These are phyloP conservation scores for Candida montana DNA, from an alignment of 805 yeast species.

Conservation along the genomic window DNA sequence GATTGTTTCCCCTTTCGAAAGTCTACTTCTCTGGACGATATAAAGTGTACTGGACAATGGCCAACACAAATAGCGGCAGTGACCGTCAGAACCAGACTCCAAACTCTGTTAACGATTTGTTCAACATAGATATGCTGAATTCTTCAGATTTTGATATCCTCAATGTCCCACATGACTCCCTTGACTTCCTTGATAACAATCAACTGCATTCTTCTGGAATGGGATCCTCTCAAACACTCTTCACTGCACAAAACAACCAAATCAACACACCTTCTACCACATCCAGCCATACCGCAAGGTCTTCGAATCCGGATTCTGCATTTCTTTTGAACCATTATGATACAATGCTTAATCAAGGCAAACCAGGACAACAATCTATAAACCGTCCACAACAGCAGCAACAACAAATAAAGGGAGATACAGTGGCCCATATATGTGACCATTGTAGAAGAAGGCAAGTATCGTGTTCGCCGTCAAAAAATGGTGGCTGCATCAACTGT, in stretches of 20 bases:
- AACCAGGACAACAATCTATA: no score
- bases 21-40: no score
- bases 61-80: background rate
- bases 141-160: slow-evolving; percentile 22
- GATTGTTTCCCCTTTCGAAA: no score
- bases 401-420: background rate
- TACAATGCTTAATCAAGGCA: slow-evolving; percentile 1
- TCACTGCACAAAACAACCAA: slow-evolving; percentile 8
- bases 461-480: slow-evolving; percentile 67
- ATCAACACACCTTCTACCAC: background rate
- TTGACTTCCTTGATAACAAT: slow-evolving; percentile 9
- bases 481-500: slow-evolving; percentile 60
- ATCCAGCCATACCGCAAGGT: slow-evolving; percentile 4
- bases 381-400: background rate
- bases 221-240: background rate
- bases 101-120: slow-evolving; percentile 7
- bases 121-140: slow-evolving; percentile 16
- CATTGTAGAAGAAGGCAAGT: slow-evolving; percentile 78
- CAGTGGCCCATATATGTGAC: slow-evolving; percentile 45
- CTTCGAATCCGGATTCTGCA: slow-evolving; percentile 1
- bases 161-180: slow-evolving; percentile 18
- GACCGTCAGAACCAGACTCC: background rate
- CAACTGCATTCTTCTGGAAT: slow-evolving; percentile 1
- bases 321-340: background rate
- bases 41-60: background rate